Base-by-base conservation (phyloP, 345 rosid species). In the Brassica juncea region DNA sequence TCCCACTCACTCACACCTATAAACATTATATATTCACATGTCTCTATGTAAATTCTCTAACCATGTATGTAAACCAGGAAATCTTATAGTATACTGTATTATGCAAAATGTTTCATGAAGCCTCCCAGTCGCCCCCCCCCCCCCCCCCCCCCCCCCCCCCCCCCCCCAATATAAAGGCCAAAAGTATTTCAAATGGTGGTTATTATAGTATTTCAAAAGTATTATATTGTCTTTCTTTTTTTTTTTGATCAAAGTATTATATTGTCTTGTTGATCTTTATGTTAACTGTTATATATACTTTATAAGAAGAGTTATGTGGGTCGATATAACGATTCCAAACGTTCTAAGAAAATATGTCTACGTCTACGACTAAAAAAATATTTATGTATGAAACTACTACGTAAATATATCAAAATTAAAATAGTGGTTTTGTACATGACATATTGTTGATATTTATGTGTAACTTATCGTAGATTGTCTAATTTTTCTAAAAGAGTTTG, bases 1-100 rank as follows among this genome's bases (percentile, higher is more conserved):
- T 81, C 80, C 84, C 84, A 81, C 80, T 76, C 84, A 81, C 80
- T 71, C 80, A 81, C 84, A 81, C 77, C 84, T 81, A 81, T 71
- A 66, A 73, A 76, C 77, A 81, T 76, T 78, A 81, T 11, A 3
- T 58, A 49, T 49, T 49, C 19, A 49, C 19, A 49, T 42, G 49
- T 49, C 19, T 52, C 57, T 52, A 52, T 52, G 57, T 49, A 49
- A 49, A 49, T 49, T 49, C 1, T 49, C 5, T 3, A 49, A 49
- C 52, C 2, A 49, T 49, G 19, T n/a, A 49, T 49, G 57, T 14
- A 37, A 8, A 4, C 37, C 42, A 5, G 34, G 34, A 31, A 3
- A 6, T 8, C 42, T 37, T 37, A 37, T 27, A 3, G 28, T 6
- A 37, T 37, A 8, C 3, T 35, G 21, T 19, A 19, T 19, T 19